phyloP scores from a whole-genome alignment of 192 early-diverging fungal species.

The Coemansia sp. region DNA sequence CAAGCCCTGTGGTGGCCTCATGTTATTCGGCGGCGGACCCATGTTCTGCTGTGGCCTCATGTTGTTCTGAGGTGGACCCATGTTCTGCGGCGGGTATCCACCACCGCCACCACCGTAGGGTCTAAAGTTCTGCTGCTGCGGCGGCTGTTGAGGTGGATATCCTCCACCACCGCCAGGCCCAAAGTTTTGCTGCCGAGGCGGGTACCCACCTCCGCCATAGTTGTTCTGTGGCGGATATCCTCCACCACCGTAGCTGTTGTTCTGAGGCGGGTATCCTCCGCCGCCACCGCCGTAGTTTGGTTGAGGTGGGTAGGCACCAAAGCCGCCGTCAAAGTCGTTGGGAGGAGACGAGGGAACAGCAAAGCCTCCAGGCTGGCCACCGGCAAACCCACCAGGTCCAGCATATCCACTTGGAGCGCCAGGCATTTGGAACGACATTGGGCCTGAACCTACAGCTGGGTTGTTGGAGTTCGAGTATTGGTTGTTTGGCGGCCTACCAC shows the following conservation, averaged over 20 bases:
- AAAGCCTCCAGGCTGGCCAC: conserved; percentile 25
- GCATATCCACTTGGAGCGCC: conserved; percentile 13
- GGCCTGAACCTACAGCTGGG: conserved; percentile 34
- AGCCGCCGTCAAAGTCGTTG: not conserved
- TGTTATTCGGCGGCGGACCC: not conserved
- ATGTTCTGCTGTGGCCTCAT: conserved; percentile 9
- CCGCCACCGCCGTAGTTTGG: not conserved
- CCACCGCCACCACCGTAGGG: not conserved
- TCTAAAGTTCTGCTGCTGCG: conserved; percentile 9
- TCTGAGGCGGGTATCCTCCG: conserved; percentile 20
- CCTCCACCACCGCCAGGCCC: not conserved
- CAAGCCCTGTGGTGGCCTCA: not conserved
- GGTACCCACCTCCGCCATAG: conserved; percentile 7
- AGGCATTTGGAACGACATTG: conserved; percentile 28
- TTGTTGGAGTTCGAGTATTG: conserved; percentile 26
- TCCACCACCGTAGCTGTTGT: not conserved
- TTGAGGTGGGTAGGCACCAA: conserved; percentile 7
- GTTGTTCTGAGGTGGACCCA: conserved; percentile 13
- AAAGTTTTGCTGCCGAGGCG: conserved; percentile 10
- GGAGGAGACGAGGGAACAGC: conserved; percentile 9
- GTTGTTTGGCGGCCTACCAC: conserved; percentile 10
- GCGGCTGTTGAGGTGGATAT: not conserved
- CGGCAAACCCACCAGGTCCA: conserved; percentile 20
- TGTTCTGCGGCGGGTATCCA: not conserved
- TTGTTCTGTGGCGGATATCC: conserved; percentile 17